Conservation (phyloP, 306 rosid genomes). For the Sphenostylis stenocarpa region DNA sequence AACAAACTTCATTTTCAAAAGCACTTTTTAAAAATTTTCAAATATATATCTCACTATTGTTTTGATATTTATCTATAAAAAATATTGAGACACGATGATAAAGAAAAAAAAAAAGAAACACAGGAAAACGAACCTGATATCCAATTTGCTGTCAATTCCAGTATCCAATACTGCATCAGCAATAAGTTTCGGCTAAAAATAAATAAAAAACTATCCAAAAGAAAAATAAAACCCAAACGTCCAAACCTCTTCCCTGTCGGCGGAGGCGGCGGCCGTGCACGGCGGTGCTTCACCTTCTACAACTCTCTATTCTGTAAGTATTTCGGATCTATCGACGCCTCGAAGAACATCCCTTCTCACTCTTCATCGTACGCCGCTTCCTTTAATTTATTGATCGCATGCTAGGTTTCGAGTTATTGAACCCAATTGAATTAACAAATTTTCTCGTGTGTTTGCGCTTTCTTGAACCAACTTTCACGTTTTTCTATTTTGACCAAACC, state of each 20-base stretch:
- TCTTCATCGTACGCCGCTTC: not conserved
- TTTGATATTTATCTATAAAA: too few species aligned
- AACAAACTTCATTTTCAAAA: too few species aligned
- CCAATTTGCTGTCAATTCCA: not conserved
- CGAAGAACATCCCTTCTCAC: not conserved
- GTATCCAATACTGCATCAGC: not conserved
- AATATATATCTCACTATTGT: too few species aligned
- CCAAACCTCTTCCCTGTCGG: slow-evolving; percentile 18
- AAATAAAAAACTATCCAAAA: not conserved
- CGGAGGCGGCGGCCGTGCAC: slow-evolving; percentile 27
- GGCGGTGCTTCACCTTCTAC: slow-evolving; percentile 27
- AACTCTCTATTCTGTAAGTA: slow-evolving; percentile 30
- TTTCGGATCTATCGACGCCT: slow-evolving; percentile 20
- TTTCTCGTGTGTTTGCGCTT: not conserved
- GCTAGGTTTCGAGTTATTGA: slow-evolving; percentile 4
- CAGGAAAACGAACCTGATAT: not conserved
- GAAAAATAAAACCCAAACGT: not conserved
- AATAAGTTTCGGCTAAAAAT: not conserved
- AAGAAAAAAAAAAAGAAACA: too few species aligned
- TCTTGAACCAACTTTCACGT: not conserved
- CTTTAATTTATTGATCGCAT: not conserved
- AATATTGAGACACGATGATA: too few species aligned
- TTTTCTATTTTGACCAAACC: not conserved
- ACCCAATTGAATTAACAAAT: not conserved
- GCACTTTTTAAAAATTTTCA: too few species aligned